Conservation (phyloP, 2,329 filamentous ascomycete species). For the Verticillium klebahnii region DNA sequence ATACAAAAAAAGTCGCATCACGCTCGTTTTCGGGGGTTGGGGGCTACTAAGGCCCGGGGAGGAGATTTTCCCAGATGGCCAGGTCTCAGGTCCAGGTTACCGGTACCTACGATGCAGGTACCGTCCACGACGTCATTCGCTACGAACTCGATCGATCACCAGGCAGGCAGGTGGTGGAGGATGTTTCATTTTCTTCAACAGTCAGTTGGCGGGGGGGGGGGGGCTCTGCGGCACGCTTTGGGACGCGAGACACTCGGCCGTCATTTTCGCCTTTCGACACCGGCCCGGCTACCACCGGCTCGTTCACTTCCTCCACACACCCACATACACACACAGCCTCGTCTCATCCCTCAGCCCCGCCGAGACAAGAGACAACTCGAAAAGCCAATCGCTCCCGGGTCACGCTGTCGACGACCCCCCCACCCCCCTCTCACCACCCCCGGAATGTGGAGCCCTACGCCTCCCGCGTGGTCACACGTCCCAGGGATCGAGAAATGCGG, state of each 20-base stretch:
- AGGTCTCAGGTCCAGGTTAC: not conserved
- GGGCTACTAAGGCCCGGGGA: too few species aligned
- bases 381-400: constrained; percentile 2
- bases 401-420: constrained; percentile 1
- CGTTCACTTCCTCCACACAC: not conserved
- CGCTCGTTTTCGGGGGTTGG: not conserved
- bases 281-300: not conserved
- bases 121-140: not conserved
- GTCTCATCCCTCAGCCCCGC: not conserved
- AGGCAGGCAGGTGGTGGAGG: not conserved
- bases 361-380: not conserved
- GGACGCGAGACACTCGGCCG: not conserved
- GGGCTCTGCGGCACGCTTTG: not conserved
- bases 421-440: not conserved
- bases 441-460: not conserved
- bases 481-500: too few species aligned
- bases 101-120: not conserved
- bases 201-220: not conserved
- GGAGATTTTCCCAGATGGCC: not conserved
- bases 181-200: not conserved
- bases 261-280: not conserved
- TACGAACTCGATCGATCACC: not conserved
- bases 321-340: not conserved
- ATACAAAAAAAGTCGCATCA: not conserved
- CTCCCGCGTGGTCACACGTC: not conserved